Conservation (phyloP, 306 rosid genomes). For the Glycine soja region DNA sequence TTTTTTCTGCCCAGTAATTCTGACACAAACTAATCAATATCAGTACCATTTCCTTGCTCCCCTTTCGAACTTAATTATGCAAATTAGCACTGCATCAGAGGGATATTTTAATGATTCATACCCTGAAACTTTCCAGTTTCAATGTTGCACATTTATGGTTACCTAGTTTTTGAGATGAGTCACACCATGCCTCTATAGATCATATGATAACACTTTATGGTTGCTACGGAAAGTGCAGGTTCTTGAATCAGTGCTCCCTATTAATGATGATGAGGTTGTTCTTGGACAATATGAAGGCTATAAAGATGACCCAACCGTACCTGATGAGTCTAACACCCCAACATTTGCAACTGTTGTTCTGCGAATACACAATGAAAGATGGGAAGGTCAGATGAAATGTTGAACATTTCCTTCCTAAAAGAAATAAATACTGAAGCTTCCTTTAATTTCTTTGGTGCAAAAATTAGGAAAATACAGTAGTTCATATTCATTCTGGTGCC, state of each 20-base stretch:
- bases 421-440: not conserved
- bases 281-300: slow-evolving; percentile 95
- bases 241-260: slow-evolving; percentile 86
- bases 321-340: slow-evolving; percentile 84
- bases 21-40: not conserved
- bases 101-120: not conserved
- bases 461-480: slow-evolving; percentile 17
- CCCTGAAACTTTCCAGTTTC: slow-evolving; percentile 19
- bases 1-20: slow-evolving; percentile 7
- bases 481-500: not conserved
- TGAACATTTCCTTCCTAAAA: slow-evolving; percentile 4
- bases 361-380: slow-evolving; percentile 88
- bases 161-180: slow-evolving; percentile 22
- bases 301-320: slow-evolving; percentile 89
- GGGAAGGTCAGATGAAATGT: slow-evolving; percentile 70
- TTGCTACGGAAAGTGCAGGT: slow-evolving; percentile 60
- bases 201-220: slow-evolving; percentile 10
- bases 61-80: not conserved
- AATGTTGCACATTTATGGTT: slow-evolving; percentile 20
- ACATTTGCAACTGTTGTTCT: slow-evolving; percentile 83
- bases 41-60: not conserved
- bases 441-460: not conserved
- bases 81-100: slow-evolving; percentile 12
- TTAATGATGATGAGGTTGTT: slow-evolving; percentile 81
- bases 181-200: slow-evolving; percentile 19